Percentiles rank a stretch among this genome's conserved stretches.
phyloP scores from a whole-genome alignment of 148 eudicot species.

The Dianthus caryophyllus region DNA sequence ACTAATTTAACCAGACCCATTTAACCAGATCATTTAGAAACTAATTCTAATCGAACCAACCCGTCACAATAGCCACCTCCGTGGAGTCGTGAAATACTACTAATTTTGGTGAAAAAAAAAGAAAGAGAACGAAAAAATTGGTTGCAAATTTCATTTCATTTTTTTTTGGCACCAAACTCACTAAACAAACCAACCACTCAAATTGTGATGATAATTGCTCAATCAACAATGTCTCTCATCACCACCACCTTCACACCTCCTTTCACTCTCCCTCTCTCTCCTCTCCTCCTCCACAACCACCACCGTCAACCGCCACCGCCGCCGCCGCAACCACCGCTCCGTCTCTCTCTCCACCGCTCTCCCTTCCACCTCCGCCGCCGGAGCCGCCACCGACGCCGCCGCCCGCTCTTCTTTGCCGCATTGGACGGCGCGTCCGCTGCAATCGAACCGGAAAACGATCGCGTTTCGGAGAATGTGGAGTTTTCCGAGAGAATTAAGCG shows the following conservation, averaged over 20 bases:
- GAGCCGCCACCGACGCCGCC: slow-evolving; percentile 12
- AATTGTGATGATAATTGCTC: slow-evolving; percentile 2
- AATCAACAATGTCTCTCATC: slow-evolving; percentile 40
- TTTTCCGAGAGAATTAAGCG: slow-evolving; percentile 30
- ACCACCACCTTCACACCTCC: slow-evolving; percentile 28
- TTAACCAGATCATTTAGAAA: too few species aligned
- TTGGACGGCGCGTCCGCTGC: too few species aligned
- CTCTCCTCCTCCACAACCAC: slow-evolving; percentile 14
- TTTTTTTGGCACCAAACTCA: too few species aligned
- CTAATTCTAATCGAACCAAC: too few species aligned
- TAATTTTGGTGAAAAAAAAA: too few species aligned
- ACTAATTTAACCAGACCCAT: too few species aligned
- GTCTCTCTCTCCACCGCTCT: slow-evolving; percentile 13
- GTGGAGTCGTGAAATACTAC: too few species aligned
- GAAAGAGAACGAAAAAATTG: too few species aligned
- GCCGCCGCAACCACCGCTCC: neutral
- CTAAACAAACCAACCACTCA: neutral
- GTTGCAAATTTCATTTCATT: too few species aligned
- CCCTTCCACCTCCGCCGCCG: neutral
- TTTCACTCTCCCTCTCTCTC: slow-evolving; percentile 7
- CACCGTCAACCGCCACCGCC: slow-evolving; percentile 12
- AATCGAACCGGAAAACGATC: slow-evolving; percentile 35
- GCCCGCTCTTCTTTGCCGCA: slow-evolving; percentile 5
- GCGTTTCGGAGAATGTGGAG: slow-evolving; percentile 20
- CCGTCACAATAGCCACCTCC: too few species aligned